Evolutionary conservation across 2,329 filamentous ascomycete genomes (phyloP), one percentile per base, ranked within the genome.

Genomic region (Chrysoporthe austroafricana): DNA sequence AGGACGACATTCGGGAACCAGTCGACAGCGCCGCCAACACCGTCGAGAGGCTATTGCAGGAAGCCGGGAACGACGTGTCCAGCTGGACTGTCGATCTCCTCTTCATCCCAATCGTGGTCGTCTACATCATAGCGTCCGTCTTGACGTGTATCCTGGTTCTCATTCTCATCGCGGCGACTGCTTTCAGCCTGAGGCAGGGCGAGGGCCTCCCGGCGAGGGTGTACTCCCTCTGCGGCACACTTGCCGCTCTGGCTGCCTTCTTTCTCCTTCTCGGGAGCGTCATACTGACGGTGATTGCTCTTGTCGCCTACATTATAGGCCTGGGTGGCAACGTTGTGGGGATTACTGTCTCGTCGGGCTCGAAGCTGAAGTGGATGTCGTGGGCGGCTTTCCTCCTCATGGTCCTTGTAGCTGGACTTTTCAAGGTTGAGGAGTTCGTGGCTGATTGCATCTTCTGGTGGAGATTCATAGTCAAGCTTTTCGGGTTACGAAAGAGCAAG

Each of bases 31-130:
- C 62, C 43, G 58, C 63, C 50, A 65, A 69, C 65, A 59, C 36
- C n/a, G 68, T 67, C 65, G 62, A 67, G 58, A 63, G 42, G 16
- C 62, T 69, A 44, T 26, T 67, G 16, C 65, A 65, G 26, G 54
- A 62, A 58, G 68, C 68, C 36, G 66, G 58, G 9, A 46, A 48
- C 44, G 65, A 69, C 9, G 36, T 69, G 18, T 46, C 65, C 26
- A 54, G 57, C 58, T 69, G 68, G 68, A 21, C 65, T 43, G 43
- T 63, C 65, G 60, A 67, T 36, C 62, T 69, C 8, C 62, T 69
- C 42, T 69, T 69, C 58, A 58, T 64, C 43, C 68, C 68, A 52
- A 69, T 69, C 66, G 68, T 69, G 58, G 68, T 26, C 68, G 54
- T 69, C 44, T 69, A 67, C 65, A 57, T 52, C 50, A 8, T 65